Percentiles rank a stretch among this genome's conserved stretches.
Evolutionary conservation across 495 filamentous ascomycete genomes (phyloP).

Genomic region (Penicillium atrosanguineum): DNA sequence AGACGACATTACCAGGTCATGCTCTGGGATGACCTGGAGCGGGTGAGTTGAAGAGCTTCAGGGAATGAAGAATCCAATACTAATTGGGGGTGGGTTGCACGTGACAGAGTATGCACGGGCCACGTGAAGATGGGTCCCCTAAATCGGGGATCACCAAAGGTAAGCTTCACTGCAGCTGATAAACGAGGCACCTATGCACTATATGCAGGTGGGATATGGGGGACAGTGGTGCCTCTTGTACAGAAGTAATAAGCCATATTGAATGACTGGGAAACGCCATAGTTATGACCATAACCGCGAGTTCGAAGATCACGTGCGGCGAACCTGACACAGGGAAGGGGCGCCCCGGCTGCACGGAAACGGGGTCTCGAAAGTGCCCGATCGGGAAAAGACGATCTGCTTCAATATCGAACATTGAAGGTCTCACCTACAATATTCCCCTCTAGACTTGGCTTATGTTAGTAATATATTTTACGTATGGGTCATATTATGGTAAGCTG

Average conservation of each 20-base stretch:
- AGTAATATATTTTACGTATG: too few species aligned
- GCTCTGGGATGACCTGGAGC: constrained; percentile 30
- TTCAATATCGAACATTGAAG: not conserved
- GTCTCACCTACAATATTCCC: not conserved
- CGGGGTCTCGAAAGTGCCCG: not conserved
- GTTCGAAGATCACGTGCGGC: not conserved
- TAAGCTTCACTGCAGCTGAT: not conserved
- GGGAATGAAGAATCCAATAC: constrained; percentile 2
- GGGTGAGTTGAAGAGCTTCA: constrained; percentile 3
- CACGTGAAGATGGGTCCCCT: constrained; percentile 8
- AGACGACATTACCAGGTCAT: constrained; percentile 50
- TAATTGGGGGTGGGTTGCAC: constrained; percentile 5
- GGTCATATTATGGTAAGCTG: too few species aligned
- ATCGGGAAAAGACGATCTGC: not conserved
- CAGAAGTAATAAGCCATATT: too few species aligned
- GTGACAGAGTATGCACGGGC: constrained; percentile 11
- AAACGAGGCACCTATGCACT: not conserved
- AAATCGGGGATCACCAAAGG: not conserved
- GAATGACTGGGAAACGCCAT: too few species aligned
- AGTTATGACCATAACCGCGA: too few species aligned
- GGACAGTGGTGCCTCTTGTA: too few species aligned
- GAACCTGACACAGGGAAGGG: not conserved
- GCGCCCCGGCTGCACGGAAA: not conserved
- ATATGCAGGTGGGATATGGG: not conserved
- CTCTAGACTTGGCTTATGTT: too few species aligned